phyloP scores from a whole-genome alignment of 768 basidiomycete species.

The Sarcodon aspratus region DNA sequence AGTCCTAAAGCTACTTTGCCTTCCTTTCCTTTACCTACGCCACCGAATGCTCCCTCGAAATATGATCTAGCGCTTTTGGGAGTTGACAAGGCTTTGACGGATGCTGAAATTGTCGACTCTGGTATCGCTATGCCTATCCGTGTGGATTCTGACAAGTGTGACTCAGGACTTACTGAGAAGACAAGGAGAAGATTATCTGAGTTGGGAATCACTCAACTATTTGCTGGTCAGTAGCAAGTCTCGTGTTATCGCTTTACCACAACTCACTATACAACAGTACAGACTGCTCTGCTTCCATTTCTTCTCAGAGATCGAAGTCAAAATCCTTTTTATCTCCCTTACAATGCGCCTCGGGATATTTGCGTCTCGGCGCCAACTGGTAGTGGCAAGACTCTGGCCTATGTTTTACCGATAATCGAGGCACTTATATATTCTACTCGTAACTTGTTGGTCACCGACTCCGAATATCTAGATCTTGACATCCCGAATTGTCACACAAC shows the following conservation, averaged over 20 bases:
- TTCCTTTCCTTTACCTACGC: conserved; percentile 55
- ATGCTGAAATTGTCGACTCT: conserved; percentile 61
- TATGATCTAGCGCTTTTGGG: conserved; percentile 67
- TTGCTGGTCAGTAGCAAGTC: conserved; percentile 55
- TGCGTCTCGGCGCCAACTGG: conserved; percentile 97
- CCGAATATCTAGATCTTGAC: conserved; percentile 41
- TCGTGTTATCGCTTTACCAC: not conserved
- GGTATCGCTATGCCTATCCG: conserved; percentile 26
- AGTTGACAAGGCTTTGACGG: conserved; percentile 59
- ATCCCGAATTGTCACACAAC: conserved; percentile 61
- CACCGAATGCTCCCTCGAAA: conserved; percentile 61
- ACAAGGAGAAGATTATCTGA: conserved; percentile 55
- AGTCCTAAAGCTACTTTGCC: conserved; percentile 35
- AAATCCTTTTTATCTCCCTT: conserved; percentile 51
- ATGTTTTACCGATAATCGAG: conserved; percentile 88
- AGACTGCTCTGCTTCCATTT: conserved; percentile 79
- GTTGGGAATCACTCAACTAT: conserved; percentile 76
- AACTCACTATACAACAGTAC: conserved; percentile 40
- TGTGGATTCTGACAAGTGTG: conserved; percentile 27
- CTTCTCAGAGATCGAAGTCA: conserved; percentile 38
- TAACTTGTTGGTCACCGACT: not conserved
- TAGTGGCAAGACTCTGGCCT: conserved; percentile 96
- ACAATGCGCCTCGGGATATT: conserved; percentile 60
- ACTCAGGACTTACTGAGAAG: conserved; percentile 42
- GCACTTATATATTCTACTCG: conserved; percentile 22